Evolutionary conservation across 768 basidiomycete species (phyloP).

Genomic region (Boletus sensibilis): DNA sequence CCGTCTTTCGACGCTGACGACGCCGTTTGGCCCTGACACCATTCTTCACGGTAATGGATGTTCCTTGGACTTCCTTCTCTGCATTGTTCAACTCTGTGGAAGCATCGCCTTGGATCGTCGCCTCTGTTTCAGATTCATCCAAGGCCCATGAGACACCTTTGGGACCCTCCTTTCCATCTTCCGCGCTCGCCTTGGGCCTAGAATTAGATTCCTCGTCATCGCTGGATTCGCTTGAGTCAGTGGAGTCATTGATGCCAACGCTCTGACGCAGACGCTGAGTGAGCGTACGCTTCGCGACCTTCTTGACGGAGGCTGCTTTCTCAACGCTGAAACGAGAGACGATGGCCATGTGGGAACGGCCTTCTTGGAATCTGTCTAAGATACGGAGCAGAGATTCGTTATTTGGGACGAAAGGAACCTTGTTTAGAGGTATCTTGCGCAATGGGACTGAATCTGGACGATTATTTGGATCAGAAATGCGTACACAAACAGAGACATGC

Average conservation of each 20-base stretch:
- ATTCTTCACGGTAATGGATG: slow-evolving; percentile 13
- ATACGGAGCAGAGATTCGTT: slow-evolving; percentile 85
- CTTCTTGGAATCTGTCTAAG: slow-evolving; percentile 87
- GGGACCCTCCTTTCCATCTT: slow-evolving; percentile 22
- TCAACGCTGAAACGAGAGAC: slow-evolving; percentile 74
- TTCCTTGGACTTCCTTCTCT: slow-evolving; percentile 13
- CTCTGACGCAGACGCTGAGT: slow-evolving; percentile 74
- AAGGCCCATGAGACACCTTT: slow-evolving; percentile 33
- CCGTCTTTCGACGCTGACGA: slow-evolving; percentile 12
- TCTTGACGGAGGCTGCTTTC: slow-evolving; percentile 78
- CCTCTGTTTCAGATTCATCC: slow-evolving; percentile 35
- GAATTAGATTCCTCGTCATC: slow-evolving; percentile 38
- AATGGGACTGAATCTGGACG: slow-evolving; percentile 73
- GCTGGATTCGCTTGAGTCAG: slow-evolving; percentile 49
- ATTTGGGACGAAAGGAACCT: slow-evolving; percentile 81
- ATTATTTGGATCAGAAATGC: neutral
- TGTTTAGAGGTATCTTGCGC: slow-evolving; percentile 80
- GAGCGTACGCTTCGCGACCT: slow-evolving; percentile 76
- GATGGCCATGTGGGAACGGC: slow-evolving; percentile 89
- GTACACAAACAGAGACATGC: too few species aligned
- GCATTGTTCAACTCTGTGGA: slow-evolving; percentile 20
- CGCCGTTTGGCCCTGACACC: slow-evolving; percentile 10
- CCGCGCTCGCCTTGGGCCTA: slow-evolving; percentile 16
- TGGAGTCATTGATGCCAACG: slow-evolving; percentile 70
- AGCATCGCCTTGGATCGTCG: slow-evolving; percentile 27